Base-by-base conservation (phyloP, 176 grass and related monocot species). In the Carex cristatella region DNA sequence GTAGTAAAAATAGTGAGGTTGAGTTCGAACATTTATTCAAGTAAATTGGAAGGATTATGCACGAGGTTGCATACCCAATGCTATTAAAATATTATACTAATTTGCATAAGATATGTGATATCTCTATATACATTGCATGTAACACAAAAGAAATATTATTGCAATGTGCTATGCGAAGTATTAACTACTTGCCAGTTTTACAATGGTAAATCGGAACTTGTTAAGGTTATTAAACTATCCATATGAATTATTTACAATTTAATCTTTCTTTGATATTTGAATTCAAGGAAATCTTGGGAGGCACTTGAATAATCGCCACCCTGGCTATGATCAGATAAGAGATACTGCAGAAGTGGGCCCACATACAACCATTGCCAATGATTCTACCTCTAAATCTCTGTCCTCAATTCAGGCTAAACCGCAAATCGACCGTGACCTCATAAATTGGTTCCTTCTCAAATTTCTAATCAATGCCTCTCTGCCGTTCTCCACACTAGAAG, bases 401-500 rank as follows among this genome's bases (percentile, higher is more conserved):
- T 83, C 81, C 3, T 63, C 61, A 69, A 51, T 54, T 68, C 81
- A 56, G 49, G 31, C 81, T 84, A 72, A 88, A 61, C 83, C 65
- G 5, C 48, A 63, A 8, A 40, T 89, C 10, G 91, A 98, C 86
- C 32, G 89, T 60, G 93, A 95, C 63, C 88, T 90, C 81, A 86
- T 98, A 60, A 98, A 98, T 84, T 95, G 96, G 93, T 86, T 95
- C 76, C 91, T 95, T 75, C 89, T 98, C 68, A 89, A 92, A 71
- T 98, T 93, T 90, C 85, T 95, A 79, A 92, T 95, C 49, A 76
- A 75, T 62, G 84, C 89, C 33, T 90, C 85, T 83, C 81, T 95
- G 61, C 90, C 96, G 61, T 75, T 87, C 37, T 94, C 90, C 42
- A 67, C 72, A 14, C 81, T 95, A 2, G 89, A 90, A 77, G 90